phyloP scores from a whole-genome alignment of 495 filamentous ascomycete species.

The Antarctomyces pellizariae region DNA sequence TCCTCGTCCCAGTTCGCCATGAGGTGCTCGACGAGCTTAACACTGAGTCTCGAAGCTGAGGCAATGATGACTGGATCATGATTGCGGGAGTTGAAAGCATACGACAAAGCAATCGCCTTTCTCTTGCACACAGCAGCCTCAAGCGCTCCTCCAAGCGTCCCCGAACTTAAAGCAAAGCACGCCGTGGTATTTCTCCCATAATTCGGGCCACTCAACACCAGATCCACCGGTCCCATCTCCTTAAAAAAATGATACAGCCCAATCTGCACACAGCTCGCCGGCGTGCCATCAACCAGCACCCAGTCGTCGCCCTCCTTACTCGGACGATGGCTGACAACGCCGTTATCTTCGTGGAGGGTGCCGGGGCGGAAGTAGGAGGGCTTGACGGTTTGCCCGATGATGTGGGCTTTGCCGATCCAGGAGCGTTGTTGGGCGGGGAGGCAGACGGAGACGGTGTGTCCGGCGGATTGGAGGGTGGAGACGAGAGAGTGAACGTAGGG shows the following conservation, averaged over 20 bases:
- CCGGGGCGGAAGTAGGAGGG: constrained; percentile 72
- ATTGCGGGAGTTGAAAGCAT: constrained; percentile 61
- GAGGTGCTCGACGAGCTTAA: constrained; percentile 57
- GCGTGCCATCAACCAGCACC: constrained; percentile 77
- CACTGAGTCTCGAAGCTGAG: constrained; percentile 42
- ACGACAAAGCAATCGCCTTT: constrained; percentile 60
- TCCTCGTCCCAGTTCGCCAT: constrained; percentile 45
- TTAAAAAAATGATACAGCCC: constrained; percentile 73
- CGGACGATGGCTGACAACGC: constrained; percentile 34
- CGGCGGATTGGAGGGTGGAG: constrained; percentile 45
- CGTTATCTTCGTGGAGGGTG: constrained; percentile 38
- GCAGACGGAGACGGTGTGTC: constrained; percentile 70
- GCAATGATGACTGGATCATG: constrained; percentile 61
- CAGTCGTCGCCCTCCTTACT: constrained; percentile 56
- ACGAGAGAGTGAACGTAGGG: constrained; percentile 84
- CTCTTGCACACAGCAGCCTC: constrained; percentile 72
- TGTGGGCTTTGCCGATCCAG: constrained; percentile 96
- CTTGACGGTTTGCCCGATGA: constrained; percentile 64
- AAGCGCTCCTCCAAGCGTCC: constrained; percentile 77
- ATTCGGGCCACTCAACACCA: constrained; percentile 81
- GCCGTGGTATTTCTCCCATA: constrained; percentile 89
- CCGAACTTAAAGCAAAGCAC: constrained; percentile 69
- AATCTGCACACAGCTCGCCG: constrained; percentile 73
- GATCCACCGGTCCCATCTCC: constrained; percentile 51
- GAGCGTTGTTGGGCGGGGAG: constrained; percentile 80